A percentile compares a stretch with the other conserved stretches of the same genome.
Evolutionary conservation across 2,329 filamentous ascomycete species (phyloP).

Genomic region (Botrytis byssoidea): DNA sequence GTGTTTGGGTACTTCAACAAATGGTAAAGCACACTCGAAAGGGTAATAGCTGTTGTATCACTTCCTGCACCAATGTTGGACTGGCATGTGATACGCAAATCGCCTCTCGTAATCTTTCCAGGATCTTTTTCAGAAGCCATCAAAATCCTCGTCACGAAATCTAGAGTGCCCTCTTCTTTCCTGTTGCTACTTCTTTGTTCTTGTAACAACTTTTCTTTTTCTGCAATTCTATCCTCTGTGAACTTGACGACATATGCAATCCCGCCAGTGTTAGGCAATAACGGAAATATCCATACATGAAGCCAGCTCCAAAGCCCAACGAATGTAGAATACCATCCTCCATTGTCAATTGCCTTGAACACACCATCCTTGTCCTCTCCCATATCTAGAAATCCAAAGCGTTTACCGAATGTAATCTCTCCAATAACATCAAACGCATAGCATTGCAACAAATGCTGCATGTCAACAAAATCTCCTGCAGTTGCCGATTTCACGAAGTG

Average conservation of each 20-base stretch:
- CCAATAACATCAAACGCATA: conserved; percentile 54
- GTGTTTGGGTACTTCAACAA: conserved; percentile 41
- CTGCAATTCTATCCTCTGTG: conserved; percentile 27
- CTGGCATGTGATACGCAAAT: conserved; percentile 31
- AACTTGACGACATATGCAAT: conserved; percentile 27
- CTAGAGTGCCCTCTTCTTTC: conserved; percentile 30
- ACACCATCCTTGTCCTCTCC: conserved; percentile 47
- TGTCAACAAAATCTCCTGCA: conserved; percentile 39
- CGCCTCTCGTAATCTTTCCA: conserved; percentile 41
- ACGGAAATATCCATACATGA: conserved; percentile 41
- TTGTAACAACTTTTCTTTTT: conserved; percentile 24
- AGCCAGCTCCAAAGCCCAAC: conserved; percentile 45
- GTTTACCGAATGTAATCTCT: conserved; percentile 46
- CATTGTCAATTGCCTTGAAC: conserved; percentile 42
- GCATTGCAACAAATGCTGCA: conserved; percentile 47
- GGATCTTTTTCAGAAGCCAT: conserved; percentile 39
- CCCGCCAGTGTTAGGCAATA: conserved; percentile 30
- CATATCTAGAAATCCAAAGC: conserved; percentile 47
- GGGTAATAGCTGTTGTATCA: conserved; percentile 50
- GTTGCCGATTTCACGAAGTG: conserved; percentile 43
- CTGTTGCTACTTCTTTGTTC: conserved; percentile 20
- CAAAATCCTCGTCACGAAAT: conserved; percentile 47
- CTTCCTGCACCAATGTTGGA: conserved; percentile 39
- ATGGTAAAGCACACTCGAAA: conserved; percentile 47
- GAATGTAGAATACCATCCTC: conserved; percentile 42